phyloP scores from a whole-genome alignment of 2,329 filamentous ascomycete genomes.

The Colletotrichum caudatum region DNA sequence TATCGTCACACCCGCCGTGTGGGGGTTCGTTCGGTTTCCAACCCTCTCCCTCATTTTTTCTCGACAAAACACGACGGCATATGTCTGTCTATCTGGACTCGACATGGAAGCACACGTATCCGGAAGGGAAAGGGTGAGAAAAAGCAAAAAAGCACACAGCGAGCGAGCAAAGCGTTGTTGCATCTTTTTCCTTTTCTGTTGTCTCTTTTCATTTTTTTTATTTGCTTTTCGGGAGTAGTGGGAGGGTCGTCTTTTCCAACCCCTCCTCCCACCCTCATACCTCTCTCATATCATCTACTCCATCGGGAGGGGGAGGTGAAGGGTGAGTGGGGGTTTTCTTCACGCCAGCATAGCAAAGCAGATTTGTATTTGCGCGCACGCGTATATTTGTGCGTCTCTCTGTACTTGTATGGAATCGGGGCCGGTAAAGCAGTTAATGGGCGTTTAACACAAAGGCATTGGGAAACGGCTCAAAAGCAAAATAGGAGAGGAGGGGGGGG shows the following conservation, averaged over 20 bases:
- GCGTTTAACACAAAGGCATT: slow-evolving; percentile 9
- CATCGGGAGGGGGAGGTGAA: neutral
- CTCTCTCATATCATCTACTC: neutral
- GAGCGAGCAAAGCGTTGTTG: slow-evolving; percentile 35
- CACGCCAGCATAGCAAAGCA: slow-evolving; percentile 36
- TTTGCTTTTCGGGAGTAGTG: no score
- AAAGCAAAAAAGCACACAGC: slow-evolving; percentile 30
- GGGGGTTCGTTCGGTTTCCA: neutral
- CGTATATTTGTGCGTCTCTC: neutral
- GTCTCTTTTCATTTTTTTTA: neutral
- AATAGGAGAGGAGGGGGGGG: neutral
- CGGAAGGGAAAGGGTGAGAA: neutral
- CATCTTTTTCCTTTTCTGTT: neutral
- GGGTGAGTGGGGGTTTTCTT: neutral
- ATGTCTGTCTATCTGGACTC: neutral
- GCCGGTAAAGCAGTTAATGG: neutral
- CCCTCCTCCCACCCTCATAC: neutral
- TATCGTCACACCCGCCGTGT: neutral
- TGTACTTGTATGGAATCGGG: neutral
- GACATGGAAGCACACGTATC: neutral
- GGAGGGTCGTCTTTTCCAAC: neutral
- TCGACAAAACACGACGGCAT: neutral
- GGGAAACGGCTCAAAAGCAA: slow-evolving; percentile 17
- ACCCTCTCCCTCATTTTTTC: neutral
- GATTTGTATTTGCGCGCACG: neutral